Evolutionary conservation across 2,329 filamentous ascomycete genomes (phyloP).

Genomic region (Alternaria incomplexa): DNA sequence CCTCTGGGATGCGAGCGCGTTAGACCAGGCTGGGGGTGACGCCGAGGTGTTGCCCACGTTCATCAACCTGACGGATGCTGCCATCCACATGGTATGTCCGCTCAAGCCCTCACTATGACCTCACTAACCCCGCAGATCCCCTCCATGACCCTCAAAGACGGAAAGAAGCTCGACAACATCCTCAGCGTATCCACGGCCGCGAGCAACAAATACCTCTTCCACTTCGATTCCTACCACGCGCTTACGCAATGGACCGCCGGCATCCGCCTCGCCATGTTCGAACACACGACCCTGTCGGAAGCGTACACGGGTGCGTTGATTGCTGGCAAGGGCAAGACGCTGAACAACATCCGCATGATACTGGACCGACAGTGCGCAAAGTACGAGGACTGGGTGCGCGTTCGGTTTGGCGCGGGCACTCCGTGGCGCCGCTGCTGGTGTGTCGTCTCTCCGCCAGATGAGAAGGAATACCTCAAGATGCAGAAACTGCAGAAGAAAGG

Average conservation of each 20-base stretch:
- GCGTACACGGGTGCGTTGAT: conserved; percentile 96
- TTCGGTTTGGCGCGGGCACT: conserved; percentile 93
- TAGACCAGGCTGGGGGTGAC: conserved; percentile 85
- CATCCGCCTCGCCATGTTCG: conserved; percentile 91
- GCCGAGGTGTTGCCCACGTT: conserved; percentile 89
- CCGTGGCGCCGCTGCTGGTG: conserved; percentile 98
- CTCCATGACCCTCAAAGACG: conserved; percentile 83
- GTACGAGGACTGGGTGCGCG: conserved; percentile 91
- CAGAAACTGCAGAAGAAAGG: conserved; percentile 84
- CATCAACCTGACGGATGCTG: conserved; percentile 96
- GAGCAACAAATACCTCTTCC: conserved; percentile 91
- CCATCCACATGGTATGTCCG: conserved; percentile 88
- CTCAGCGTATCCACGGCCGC: conserved; percentile 95
- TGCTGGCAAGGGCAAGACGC: conserved; percentile 84
- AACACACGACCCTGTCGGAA: conserved; percentile 91
- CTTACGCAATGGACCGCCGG: conserved; percentile 95
- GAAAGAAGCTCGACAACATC: conserved; percentile 89
- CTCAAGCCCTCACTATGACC: neutral
- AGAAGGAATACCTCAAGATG: conserved; percentile 85
- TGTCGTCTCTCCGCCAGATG: conserved; percentile 88
- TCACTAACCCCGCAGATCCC: conserved; percentile 54
- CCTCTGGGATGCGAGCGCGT: conserved; percentile 90
- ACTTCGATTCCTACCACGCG: conserved; percentile 94
- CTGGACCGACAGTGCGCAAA: conserved; percentile 80
- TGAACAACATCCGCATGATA: conserved; percentile 90